Evolutionary conservation across 371 early-diverging fungal species (phyloP), one percentile per base, ranked within the genome.

Genomic region (Choanephora cucurbitarum): DNA sequence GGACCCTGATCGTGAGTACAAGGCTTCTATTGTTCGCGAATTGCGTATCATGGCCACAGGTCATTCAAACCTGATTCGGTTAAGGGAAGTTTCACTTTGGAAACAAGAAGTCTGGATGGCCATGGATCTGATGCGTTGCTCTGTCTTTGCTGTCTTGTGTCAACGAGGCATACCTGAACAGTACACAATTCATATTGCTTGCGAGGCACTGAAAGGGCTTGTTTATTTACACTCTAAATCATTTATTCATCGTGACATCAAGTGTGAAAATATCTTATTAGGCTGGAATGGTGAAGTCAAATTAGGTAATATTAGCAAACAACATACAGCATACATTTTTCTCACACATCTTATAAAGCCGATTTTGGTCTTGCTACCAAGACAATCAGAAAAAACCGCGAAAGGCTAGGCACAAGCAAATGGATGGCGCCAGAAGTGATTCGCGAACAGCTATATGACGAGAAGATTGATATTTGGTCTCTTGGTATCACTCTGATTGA

Each of bases 161-260:
- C 71, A 79, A 40, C 72, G 76, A n/a, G 79, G 76, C 47, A 75
- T 79, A 34, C 79, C 79, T 22, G 79, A 79, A 57, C 67, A 79
- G 32, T 75, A 66, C 34, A 55, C 76, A 3, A 66, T 79, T 40
- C 58, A 70, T 44, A 75, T 79, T 28, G 64, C 74, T 8, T 68
- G 76, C 39, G 79, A 75, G 47, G 63, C 69, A 21, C 52, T 79
- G 17, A 85, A 83, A 18, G 99, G 96, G 1, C 81, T 99, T 1
- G 60, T 75, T 14, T 99, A 97, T 66, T 80, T 99, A 31, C 99
- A 99, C 66, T 71, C 78, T 23, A 94, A 95, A 64, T 84, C 93
- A 46, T 95, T 98, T 21, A 99, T 99, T 62, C 99, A 99, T 69
- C 81, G 99, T 24, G 93, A 93, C 62, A 88, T 96, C 55, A 96